Evolutionary conservation across 2,329 filamentous ascomycete species (phyloP).

Genomic region (Blastomyces silverae): DNA sequence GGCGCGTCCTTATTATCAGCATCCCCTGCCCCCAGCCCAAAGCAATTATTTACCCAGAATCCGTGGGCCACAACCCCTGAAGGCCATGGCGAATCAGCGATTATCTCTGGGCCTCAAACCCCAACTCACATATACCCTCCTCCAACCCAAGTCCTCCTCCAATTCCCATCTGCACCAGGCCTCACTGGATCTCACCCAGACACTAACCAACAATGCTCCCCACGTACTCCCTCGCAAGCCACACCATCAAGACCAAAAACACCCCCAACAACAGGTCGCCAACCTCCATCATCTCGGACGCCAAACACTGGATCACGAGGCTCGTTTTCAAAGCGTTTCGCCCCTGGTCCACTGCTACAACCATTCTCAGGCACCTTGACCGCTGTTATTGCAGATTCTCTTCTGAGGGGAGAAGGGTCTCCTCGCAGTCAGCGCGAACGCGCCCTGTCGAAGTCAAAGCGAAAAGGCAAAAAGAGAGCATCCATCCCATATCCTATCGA

Average conservation of each 20-base stretch:
- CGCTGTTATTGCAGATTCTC: constrained; percentile 58
- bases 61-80: constrained; percentile 34
- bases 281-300: constrained; percentile 32
- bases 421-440: constrained; percentile 22
- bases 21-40: constrained; percentile 24
- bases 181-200: constrained; percentile 24
- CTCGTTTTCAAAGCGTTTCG: constrained; percentile 48
- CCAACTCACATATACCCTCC: constrained; percentile 25
- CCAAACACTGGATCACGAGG: constrained; percentile 39
- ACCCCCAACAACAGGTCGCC: constrained; percentile 22
- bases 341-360: constrained; percentile 53
- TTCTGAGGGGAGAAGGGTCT: constrained; percentile 51
- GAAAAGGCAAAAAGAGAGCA: constrained; percentile 11
- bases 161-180: constrained; percentile 38
- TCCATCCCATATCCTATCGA: not conserved
- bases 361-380: constrained; percentile 56
- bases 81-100: constrained; percentile 20
- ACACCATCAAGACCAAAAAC: constrained; percentile 21
- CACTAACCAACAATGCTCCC: constrained; percentile 18
- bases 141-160: constrained; percentile 33
- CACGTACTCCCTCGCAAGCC: constrained; percentile 20
- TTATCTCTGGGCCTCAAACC: constrained; percentile 19
- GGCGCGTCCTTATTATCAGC: constrained; percentile 30
- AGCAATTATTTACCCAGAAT: constrained; percentile 33
- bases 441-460: not conserved